These are phyloP conservation scores for Candida golubevii DNA, from an alignment of 805 yeast species.

Conservation along the genomic window DNA sequence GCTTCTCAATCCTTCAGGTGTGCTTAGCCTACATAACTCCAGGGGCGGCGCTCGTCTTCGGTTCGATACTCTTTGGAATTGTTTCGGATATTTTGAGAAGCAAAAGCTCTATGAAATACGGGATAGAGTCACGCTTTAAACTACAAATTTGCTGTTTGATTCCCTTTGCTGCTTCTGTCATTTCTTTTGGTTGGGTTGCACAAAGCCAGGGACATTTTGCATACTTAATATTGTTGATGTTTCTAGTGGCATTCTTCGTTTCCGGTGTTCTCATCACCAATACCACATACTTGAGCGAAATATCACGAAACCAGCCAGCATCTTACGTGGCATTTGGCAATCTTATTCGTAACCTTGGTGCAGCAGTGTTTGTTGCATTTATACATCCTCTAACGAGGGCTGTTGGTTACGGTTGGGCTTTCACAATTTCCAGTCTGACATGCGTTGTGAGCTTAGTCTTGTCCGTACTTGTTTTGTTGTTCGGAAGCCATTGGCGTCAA, in stretches of 20 bases:
- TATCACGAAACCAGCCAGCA: constrained; percentile 47
- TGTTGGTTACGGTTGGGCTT: constrained; percentile 31
- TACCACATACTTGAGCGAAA: constrained; percentile 51
- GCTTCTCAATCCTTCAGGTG: constrained; percentile 29
- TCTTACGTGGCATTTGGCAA: constrained; percentile 52
- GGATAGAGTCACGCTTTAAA: constrained; percentile 45
- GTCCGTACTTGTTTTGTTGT: constrained; percentile 8
- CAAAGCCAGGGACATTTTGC: constrained; percentile 35
- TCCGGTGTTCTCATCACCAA: constrained; percentile 53
- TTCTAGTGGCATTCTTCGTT: constrained; percentile 49
- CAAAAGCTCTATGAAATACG: constrained; percentile 24
- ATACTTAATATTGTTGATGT: constrained; percentile 40
- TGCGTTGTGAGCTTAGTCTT: constrained; percentile 9
- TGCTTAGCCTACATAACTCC: constrained; percentile 52
- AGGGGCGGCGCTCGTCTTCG: constrained; percentile 44
- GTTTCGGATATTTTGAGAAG: constrained; percentile 40
- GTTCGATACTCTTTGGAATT: constrained; percentile 48
- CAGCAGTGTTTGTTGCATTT: constrained; percentile 48
- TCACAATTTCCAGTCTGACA: constrained; percentile 7
- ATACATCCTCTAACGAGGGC: constrained; percentile 29
- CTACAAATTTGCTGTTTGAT: constrained; percentile 43
- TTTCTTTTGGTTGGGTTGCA: constrained; percentile 53
- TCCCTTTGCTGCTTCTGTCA: constrained; percentile 40
- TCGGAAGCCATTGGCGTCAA: constrained; percentile 9
- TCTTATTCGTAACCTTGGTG: constrained; percentile 49